phyloP scores from a whole-genome alignment of 2,329 filamentous ascomycete species.

The Orbilia quercus region DNA sequence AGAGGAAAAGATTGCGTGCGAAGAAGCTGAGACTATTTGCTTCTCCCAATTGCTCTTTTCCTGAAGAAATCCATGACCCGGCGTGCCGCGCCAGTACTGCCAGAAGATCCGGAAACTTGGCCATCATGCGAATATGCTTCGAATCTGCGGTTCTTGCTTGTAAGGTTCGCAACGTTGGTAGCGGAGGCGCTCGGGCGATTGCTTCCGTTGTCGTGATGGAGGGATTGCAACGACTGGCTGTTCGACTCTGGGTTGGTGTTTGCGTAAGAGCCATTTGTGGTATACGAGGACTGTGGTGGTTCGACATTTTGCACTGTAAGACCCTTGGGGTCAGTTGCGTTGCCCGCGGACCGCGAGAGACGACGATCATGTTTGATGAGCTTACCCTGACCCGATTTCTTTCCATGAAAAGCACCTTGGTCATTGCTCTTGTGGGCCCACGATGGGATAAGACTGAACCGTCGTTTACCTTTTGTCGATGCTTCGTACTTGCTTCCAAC shows the following conservation, averaged over 20 bases:
- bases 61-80: slow-evolving; percentile 99
- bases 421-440: slow-evolving; percentile 61
- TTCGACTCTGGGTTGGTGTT: slow-evolving; percentile 60
- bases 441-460: slow-evolving; percentile 77
- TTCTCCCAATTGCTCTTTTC: slow-evolving; percentile 80
- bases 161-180: slow-evolving; percentile 68
- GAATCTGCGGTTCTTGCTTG: slow-evolving; percentile 88
- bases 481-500: slow-evolving; percentile 73
- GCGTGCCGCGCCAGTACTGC: slow-evolving; percentile 86
- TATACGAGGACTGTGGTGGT: slow-evolving; percentile 43
- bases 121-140: slow-evolving; percentile 79
- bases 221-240: slow-evolving; percentile 59
- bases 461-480: slow-evolving; percentile 59
- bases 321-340: slow-evolving; percentile 53
- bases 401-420: slow-evolving; percentile 37
- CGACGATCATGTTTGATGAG: slow-evolving; percentile 56
- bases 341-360: slow-evolving; percentile 55
- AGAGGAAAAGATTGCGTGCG: slow-evolving; percentile 19
- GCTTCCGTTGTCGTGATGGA: slow-evolving; percentile 55
- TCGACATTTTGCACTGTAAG: slow-evolving; percentile 46
- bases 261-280: slow-evolving; percentile 58
- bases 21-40: slow-evolving; percentile 61
- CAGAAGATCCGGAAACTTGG: slow-evolving; percentile 72
- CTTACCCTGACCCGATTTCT: slow-evolving; percentile 56
- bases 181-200: slow-evolving; percentile 66